Conservation (phyloP, 768 basidiomycete species). For the Psilocybe azurescens region DNA sequence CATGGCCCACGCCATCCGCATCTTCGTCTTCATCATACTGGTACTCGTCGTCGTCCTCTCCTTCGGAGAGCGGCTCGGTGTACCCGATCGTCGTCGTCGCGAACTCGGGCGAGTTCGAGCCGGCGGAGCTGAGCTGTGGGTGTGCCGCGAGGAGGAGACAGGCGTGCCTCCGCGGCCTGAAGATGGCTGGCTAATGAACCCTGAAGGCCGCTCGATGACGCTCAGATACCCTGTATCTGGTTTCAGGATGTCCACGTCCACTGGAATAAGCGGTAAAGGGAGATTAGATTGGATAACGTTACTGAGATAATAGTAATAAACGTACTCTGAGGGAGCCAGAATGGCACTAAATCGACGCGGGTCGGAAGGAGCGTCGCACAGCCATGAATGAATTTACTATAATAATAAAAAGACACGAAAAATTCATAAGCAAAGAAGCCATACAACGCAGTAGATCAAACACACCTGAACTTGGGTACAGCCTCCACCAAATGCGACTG, state of each 20-base stretch:
- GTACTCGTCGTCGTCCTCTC: slow-evolving; percentile 80
- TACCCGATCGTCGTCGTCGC: slow-evolving; percentile 46
- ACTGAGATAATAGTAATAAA: background rate
- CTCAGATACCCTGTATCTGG: slow-evolving; percentile 80
- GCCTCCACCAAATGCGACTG: slow-evolving; percentile 95
- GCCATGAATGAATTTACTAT: slow-evolving; percentile 94
- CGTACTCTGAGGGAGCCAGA: slow-evolving; percentile 96
- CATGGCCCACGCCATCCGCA: background rate
- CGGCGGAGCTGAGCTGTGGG: slow-evolving; percentile 28
- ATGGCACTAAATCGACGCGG: slow-evolving; percentile 95
- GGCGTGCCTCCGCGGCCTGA: slow-evolving; percentile 41
- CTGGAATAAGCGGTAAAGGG: slow-evolving; percentile 37
- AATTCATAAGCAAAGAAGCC: background rate
- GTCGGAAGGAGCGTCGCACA: slow-evolving; percentile 92
- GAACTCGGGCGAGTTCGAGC: slow-evolving; percentile 42
- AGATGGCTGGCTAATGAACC: slow-evolving; percentile 44
- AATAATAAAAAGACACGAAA: slow-evolving; percentile 9
- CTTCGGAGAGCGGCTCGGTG: slow-evolving; percentile 92
- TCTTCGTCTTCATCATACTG: background rate
- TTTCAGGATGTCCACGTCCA: slow-evolving; percentile 96
- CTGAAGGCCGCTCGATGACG: slow-evolving; percentile 76
- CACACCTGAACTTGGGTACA: slow-evolving; percentile 94
- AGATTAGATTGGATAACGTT: slow-evolving; percentile 1
- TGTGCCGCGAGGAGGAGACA: slow-evolving; percentile 20
- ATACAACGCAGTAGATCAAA: background rate